Evolutionary conservation across 2,329 filamentous ascomycete species (phyloP), one percentile per base, ranked within the genome.

Genomic region (Aureobasidium sp.): DNA sequence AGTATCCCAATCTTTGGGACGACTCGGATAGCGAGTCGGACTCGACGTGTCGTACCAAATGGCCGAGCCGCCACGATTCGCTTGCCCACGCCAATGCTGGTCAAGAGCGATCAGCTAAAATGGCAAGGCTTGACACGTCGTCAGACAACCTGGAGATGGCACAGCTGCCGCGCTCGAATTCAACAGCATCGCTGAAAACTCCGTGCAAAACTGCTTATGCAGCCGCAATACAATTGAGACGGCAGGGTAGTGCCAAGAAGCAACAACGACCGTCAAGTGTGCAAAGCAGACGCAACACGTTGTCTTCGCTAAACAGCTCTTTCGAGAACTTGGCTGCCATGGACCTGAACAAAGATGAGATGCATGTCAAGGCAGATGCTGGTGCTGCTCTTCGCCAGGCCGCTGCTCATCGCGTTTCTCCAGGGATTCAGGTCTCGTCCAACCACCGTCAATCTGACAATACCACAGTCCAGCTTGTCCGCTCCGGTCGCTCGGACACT

Each of bases 1-100:
- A 76, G 53, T 79, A 79, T 64, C 77, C 77, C 24, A 76, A 72
- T 8, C 66, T 79, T 1, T 80, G 76, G 72, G 70, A 72, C 56
- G 74, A 74, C 22, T 73, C 72, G 54, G 77, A 74, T 52, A 71
- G 69, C 58, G 72, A 74, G 44, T 70, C 71, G 24, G 69, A 72
- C 24, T 69, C 71, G 15, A 68, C 68, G 27, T 63, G 65, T 12
- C 67, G 64, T 44, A 64, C 64, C 15, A 57, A 62, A 31, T 64
- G 67, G 19, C 66, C 68, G 9, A 70, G 68, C 62, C 64, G 70
- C 29, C 67, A 66, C 17, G 64, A 69, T 3, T 74, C 72, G 1
- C 71, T 73, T 62, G 69, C 62, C 29, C 68, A 72, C 35, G 56
- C 64, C 2, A 67, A 66, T 29, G 42, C 15, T 48, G 63, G 67